Evolutionary conservation across 345 rosid genomes (phyloP).

Genomic region (Rhizophora mangle): DNA sequence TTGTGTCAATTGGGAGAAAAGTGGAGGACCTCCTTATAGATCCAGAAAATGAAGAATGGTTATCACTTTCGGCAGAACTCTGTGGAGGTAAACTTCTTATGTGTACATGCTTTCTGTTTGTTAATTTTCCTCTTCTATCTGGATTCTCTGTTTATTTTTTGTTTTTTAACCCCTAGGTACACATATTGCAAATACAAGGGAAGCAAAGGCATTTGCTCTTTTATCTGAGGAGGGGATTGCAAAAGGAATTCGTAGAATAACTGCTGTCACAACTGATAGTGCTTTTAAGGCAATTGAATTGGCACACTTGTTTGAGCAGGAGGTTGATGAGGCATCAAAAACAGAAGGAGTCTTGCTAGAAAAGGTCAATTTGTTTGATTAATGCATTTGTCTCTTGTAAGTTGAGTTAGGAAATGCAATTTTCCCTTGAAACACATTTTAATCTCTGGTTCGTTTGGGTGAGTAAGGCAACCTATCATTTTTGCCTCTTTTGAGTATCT

Average conservation of each 20-base stretch:
- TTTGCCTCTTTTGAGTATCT: no score
- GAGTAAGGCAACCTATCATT: no score
- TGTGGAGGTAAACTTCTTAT: slow-evolving; percentile 71
- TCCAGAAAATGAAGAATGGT: slow-evolving; percentile 82
- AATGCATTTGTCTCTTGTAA: background rate
- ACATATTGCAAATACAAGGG: slow-evolving; percentile 81
- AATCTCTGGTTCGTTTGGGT: no score
- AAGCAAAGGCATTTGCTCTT: slow-evolving; percentile 94
- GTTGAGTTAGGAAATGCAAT: background rate
- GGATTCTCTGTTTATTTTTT: slow-evolving; percentile 7
- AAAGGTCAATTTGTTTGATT: slow-evolving; percentile 44
- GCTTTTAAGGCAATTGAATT: slow-evolving; percentile 69
- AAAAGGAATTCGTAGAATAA: slow-evolving; percentile 81
- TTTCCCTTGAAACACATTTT: no score
- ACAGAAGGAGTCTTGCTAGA: slow-evolving; percentile 68
- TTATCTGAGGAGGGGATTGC: slow-evolving; percentile 95
- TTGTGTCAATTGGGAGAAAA: slow-evolving; percentile 71
- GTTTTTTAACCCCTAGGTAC: slow-evolving; percentile 47
- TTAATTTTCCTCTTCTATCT: background rate
- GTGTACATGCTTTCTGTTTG: slow-evolving; percentile 9
- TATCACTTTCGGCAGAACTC: slow-evolving; percentile 66
- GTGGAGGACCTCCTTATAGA: slow-evolving; percentile 82
- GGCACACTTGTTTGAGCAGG: slow-evolving; percentile 62
- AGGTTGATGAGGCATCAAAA: slow-evolving; percentile 62
- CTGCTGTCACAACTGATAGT: slow-evolving; percentile 79